These are phyloP conservation scores for Phytopythium oedochilum DNA, from an alignment of 352 stramenopile species.

Conservation along the genomic window DNA sequence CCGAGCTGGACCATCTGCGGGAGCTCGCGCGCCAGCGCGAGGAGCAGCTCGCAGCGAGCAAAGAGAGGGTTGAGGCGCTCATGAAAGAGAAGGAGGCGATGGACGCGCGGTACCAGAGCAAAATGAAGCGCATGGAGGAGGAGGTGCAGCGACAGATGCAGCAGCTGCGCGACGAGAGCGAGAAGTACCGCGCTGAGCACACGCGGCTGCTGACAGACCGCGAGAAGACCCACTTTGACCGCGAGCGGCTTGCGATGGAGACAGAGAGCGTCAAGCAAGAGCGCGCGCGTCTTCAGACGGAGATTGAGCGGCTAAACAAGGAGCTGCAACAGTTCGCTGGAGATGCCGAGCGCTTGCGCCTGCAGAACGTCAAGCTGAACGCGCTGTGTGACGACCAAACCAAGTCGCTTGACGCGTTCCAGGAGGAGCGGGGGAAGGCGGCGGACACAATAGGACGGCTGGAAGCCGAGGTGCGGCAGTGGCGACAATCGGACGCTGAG, in stretches of 20 bases:
- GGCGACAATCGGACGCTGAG: conserved; percentile 31
- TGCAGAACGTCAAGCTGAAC: conserved; percentile 55
- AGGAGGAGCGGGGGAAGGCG: conserved; percentile 33
- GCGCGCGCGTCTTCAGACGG: conserved; percentile 28
- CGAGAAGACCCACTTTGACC: conserved; percentile 54
- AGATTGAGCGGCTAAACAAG: conserved; percentile 43
- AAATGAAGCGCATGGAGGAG: conserved; percentile 59
- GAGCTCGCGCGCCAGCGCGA: conserved; percentile 32
- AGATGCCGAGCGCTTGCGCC: conserved; percentile 30
- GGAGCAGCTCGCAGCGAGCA: conserved; percentile 31
- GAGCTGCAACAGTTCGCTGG: conserved; percentile 42
- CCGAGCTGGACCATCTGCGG: conserved; percentile 45
- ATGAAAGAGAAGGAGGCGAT: conserved; percentile 29
- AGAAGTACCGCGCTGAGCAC: conserved; percentile 51
- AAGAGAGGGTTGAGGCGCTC: conserved; percentile 29
- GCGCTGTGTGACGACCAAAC: conserved; percentile 49
- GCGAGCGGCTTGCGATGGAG: conserved; percentile 44
- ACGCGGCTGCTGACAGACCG: conserved; percentile 40
- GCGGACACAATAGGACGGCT: conserved; percentile 40
- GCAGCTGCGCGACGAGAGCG: conserved; percentile 42
- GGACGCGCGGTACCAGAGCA: conserved; percentile 29
- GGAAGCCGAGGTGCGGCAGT: conserved; percentile 40
- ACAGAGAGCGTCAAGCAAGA: conserved; percentile 49
- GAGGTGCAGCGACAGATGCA: conserved; percentile 48
- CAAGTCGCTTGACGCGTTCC: conserved; percentile 43